phyloP scores from a whole-genome alignment of 306 rosid genomes.

The Abrus pulchellus region DNA sequence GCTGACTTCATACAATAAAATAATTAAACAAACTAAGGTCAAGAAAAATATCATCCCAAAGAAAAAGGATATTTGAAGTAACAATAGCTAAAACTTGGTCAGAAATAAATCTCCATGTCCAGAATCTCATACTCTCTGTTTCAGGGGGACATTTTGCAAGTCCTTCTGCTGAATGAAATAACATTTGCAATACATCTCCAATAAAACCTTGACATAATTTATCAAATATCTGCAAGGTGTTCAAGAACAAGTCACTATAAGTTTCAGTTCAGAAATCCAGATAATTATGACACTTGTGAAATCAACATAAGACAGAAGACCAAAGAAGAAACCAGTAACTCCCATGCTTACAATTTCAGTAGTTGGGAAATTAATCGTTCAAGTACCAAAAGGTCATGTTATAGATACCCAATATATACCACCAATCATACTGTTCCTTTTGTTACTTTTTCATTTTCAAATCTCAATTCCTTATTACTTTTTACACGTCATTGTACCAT shows the following conservation, averaged over 20 bases:
- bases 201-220: conserved; percentile 83
- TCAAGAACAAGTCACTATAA: conserved; percentile 43
- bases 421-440: conserved; percentile 15
- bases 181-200: conserved; percentile 79
- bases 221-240: conserved; percentile 81
- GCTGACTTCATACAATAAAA: conserved; percentile 18
- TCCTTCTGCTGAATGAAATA: conserved; percentile 81
- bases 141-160: conserved; percentile 77
- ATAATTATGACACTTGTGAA: conserved; percentile 23
- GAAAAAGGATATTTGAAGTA: conserved; percentile 84
- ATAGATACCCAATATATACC: neutral
- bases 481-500: neutral
- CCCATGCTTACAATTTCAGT: conserved; percentile 25
- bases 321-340: neutral
- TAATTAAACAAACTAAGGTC: conserved; percentile 11
- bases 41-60: conserved; percentile 32
- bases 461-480: neutral
- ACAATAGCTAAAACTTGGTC: conserved; percentile 75
- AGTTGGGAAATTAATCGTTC: conserved; percentile 23
- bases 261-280: conserved; percentile 23
- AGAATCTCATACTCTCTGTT: conserved; percentile 58
- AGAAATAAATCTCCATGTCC: conserved; percentile 75
- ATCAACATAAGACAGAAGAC: conserved; percentile 32
- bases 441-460: neutral
- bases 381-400: conserved; percentile 22